Evolutionary conservation across 495 filamentous ascomycete genomes (phyloP).

Genomic region (Hyphodiscus hymeniophilus): DNA sequence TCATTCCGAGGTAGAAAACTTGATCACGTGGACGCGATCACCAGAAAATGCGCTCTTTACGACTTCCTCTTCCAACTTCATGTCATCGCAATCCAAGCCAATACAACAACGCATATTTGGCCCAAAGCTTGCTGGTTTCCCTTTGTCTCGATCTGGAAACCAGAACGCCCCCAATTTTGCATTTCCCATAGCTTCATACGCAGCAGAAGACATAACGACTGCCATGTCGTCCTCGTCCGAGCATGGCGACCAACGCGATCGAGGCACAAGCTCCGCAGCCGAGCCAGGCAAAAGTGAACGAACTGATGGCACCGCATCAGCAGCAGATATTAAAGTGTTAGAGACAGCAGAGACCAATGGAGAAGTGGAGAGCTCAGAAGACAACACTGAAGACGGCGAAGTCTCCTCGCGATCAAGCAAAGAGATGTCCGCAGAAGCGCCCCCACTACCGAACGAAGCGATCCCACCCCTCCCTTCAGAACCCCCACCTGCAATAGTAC

Average conservation of each 20-base stretch:
- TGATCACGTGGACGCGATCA: not conserved
- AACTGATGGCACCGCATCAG: not conserved
- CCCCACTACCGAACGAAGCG: conserved; percentile 19
- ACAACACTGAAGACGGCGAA: not conserved
- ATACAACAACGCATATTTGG: too few species aligned
- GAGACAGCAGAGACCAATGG: not conserved
- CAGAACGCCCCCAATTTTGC: too few species aligned
- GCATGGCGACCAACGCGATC: not conserved
- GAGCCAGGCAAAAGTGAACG: conserved; percentile 5
- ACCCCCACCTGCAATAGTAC: conserved; percentile 33
- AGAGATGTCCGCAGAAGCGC: conserved; percentile 11
- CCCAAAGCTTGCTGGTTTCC: too few species aligned
- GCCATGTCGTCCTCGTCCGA: too few species aligned
- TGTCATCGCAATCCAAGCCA: too few species aligned
- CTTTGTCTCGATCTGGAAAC: too few species aligned
- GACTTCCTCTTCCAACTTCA: not conserved
- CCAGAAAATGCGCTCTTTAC: not conserved
- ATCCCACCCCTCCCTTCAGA: conserved; percentile 23
- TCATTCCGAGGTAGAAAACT: too few species aligned
- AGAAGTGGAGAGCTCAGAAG: not conserved
- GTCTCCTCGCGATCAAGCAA: not conserved
- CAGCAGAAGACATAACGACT: too few species aligned
- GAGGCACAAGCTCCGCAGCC: conserved; percentile 3
- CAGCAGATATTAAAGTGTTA: not conserved
- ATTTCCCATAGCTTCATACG: too few species aligned